A percentile compares a stretch with the other conserved stretches of the same genome.
Evolutionary conservation across 2,329 filamentous ascomycete species (phyloP).

Genomic region (Penicillium decumbens): DNA sequence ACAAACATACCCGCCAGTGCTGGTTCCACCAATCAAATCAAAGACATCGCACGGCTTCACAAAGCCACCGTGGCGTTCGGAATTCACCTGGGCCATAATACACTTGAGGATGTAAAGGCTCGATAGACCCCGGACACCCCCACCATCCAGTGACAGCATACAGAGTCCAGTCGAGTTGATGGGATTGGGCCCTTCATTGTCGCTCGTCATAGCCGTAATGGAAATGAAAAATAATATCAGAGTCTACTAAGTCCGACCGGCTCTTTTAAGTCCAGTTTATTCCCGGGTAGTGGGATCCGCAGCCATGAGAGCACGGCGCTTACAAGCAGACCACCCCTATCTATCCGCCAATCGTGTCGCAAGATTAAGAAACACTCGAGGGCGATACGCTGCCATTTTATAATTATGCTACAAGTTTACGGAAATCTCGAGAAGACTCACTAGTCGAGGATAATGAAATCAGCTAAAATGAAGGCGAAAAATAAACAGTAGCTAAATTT

Average conservation of each 20-base stretch:
- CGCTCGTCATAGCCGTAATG: no score
- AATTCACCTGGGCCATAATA: constrained; percentile 23
- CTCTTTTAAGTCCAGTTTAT: no score
- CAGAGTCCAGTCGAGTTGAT: constrained; percentile 9
- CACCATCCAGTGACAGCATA: constrained; percentile 34
- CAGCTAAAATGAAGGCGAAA: background rate
- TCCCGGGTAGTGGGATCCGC: no score
- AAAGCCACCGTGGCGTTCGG: no score
- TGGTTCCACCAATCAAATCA: constrained; percentile 21
- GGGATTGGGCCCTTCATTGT: no score
- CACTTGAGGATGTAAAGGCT: constrained; percentile 34
- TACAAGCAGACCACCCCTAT: background rate
- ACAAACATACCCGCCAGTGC: constrained; percentile 19
- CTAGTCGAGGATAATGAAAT: constrained; percentile 1
- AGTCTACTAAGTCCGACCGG: no score
- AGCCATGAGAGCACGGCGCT: background rate
- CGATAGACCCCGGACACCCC: constrained; percentile 41
- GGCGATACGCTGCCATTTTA: background rate
- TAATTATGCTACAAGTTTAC: background rate
- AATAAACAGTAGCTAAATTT: constrained; percentile 1
- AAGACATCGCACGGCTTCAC: constrained; percentile 18
- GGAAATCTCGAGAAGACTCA: background rate
- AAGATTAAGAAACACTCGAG: background rate
- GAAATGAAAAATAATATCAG: no score
- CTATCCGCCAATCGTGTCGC: background rate